Conservation (phyloP, 257 asterid genomes). For the Nicotiana otophora region DNA sequence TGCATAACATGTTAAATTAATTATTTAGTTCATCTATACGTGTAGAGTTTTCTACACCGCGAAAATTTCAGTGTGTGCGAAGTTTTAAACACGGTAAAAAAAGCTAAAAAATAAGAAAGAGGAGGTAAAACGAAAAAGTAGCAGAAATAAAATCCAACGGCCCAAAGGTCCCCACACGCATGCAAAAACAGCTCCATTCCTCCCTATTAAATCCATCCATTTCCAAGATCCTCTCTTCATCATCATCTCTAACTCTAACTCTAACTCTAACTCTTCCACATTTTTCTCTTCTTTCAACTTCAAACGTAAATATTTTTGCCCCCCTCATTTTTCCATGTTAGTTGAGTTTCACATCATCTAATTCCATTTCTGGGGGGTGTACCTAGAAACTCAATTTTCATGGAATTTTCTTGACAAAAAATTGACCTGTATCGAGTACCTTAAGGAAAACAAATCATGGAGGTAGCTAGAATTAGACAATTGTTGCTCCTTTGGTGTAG, state of each 20-base stretch:
- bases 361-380: background rate
- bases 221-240: background rate
- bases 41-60: background rate
- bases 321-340: constrained; percentile 5
- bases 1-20: too few species aligned
- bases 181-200: background rate
- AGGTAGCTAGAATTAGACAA: constrained; percentile 53
- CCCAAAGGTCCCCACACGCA: constrained; percentile 22
- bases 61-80: background rate
- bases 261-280: background rate
- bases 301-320: background rate
- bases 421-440: background rate
- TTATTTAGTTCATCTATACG: background rate
- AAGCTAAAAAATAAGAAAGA: background rate
- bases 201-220: background rate
- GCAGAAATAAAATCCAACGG: constrained; percentile 5
- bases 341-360: constrained; percentile 17
- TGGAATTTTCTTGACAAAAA: background rate
- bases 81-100: background rate
- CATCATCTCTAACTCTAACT: background rate
- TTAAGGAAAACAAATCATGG: constrained; percentile 34
- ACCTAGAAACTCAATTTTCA: background rate
- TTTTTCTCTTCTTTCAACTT: background rate
- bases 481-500: constrained; percentile 51
- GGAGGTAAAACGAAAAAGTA: background rate